Base-by-base conservation (phyloP, 208 protist species). In the Borovskyia barvae region DNA sequence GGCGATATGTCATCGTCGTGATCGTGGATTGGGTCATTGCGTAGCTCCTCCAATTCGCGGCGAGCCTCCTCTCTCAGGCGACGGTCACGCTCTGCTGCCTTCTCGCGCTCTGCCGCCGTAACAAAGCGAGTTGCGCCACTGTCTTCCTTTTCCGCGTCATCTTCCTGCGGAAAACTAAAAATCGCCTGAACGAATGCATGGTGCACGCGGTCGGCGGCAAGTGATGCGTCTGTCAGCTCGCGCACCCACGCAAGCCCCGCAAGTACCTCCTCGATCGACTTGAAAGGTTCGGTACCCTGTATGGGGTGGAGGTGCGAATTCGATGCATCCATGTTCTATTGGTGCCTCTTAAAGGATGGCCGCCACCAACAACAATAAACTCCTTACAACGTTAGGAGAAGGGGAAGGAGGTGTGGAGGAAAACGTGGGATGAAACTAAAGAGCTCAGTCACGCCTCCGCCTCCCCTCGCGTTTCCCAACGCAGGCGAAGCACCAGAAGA, bases 151-250 rank as follows among this genome's bases (percentile, higher is more conserved):
- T 29, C 47, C 17, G 9, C 42, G 6, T 48, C 39, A 1, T 43
- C 67, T 2, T 75, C 70, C 7, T 48, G 48, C 14, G 57, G 40
- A 47, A 80, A 82, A 56, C 68, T 77, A 36, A 94, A 90, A 37
- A 93, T 81, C 17, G 89, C 75, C 19, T 84, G 56, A 15, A 75
- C 66, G 39, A 93, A 93, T 17, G 80, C 82, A 17, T 75, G 66
- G 60, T 93, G 80, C 46, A 93, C 74, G 17, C 72, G 67, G 17
- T 87, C 77, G 7, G 84, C 61, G 24, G 63, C 70, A 12, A 90
- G 66, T 8, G 74, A 65, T 32, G 87, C 80, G 59, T 93, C 87
- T 0, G 77, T 88, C 24, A 93, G 50, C 40, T 48, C 74, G 22
- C 37, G 62, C 24, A 89, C 83, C 83, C 87, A 93, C 55, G 76